Conservation (phyloP, 2,329 filamentous ascomycete genomes). For the Alternaria viburni region DNA sequence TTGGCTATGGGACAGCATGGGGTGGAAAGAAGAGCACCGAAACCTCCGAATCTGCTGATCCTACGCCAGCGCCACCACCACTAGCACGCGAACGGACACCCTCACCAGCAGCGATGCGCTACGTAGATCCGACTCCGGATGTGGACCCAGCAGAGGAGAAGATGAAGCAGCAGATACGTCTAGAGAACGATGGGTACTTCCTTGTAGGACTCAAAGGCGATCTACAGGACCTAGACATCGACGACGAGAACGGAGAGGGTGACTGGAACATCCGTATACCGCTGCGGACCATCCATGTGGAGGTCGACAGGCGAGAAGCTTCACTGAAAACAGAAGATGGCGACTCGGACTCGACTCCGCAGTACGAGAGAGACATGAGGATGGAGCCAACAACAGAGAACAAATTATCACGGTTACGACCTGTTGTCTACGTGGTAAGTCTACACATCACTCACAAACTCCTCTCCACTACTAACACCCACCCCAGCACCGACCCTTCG, state of each 20-base stretch:
- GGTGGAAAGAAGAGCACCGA: slow-evolving; percentile 32
- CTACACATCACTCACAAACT: fast-evolving
- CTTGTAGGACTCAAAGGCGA: slow-evolving; percentile 73
- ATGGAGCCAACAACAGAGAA: slow-evolving; percentile 1
- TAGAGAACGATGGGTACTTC: slow-evolving; percentile 62
- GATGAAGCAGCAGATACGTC: slow-evolving; percentile 59
- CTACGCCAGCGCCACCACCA: background rate
- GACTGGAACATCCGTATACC: slow-evolving; percentile 59
- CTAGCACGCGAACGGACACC: slow-evolving; percentile 12
- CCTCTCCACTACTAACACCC: background rate
- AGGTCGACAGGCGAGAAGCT: slow-evolving; percentile 59
- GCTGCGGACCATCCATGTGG: slow-evolving; percentile 71
- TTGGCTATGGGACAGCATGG: slow-evolving; percentile 55
- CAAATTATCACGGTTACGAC: slow-evolving; percentile 58
- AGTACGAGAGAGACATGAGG: slow-evolving; percentile 27
- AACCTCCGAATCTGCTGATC: background rate
- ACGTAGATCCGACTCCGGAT: slow-evolving; percentile 48
- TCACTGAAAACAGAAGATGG: slow-evolving; percentile 13
- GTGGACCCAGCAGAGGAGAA: slow-evolving; percentile 63
- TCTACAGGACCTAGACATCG: slow-evolving; percentile 61
- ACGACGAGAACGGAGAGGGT: slow-evolving; percentile 46
- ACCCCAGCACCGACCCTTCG: slow-evolving; percentile 67
- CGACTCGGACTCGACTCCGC: slow-evolving; percentile 29
- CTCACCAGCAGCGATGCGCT: slow-evolving; percentile 40
- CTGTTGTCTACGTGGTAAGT: slow-evolving; percentile 71